A percentile compares a stretch with the other conserved stretches of the same genome.
These are phyloP conservation scores for Colletotrichum sp. DNA, from an alignment of 2,329 filamentous ascomycete genomes.

Conservation along the genomic window DNA sequence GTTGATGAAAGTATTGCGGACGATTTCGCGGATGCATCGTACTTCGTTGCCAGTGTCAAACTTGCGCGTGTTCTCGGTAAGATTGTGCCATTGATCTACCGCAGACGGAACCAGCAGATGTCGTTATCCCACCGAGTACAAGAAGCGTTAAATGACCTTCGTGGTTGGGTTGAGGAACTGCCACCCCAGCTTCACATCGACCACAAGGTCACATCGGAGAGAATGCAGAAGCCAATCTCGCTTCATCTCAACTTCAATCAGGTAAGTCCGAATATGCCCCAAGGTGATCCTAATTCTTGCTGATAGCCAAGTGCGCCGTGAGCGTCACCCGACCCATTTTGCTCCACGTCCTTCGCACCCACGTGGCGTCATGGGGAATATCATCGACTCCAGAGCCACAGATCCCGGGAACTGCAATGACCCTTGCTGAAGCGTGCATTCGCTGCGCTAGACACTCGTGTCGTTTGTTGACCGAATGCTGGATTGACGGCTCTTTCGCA, in stretches of 20 bases:
- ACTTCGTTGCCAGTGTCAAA: conserved; percentile 37
- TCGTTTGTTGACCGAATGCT: conserved; percentile 43
- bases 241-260: conserved; percentile 38
- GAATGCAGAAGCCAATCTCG: conserved; percentile 29
- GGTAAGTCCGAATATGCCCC: accelerated
- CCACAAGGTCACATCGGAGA: conserved; percentile 2
- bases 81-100: conserved; percentile 36
- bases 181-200: conserved; percentile 35
- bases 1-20: conserved; percentile 26
- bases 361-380: conserved; percentile 26
- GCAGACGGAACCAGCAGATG: conserved; percentile 28
- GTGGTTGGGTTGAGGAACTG: conserved; percentile 32
- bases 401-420: conserved; percentile 35
- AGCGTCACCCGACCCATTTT: conserved; percentile 37
- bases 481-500: conserved; percentile 50
- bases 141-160: conserved; percentile 31
- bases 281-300: accelerated
- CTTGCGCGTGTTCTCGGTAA: conserved; percentile 36
- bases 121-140: conserved; percentile 35
- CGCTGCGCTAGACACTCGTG: conserved; percentile 48
- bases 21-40: conserved; percentile 36
- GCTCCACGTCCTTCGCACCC: conserved; percentile 34
- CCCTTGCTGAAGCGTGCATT: conserved; percentile 47
- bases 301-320: conserved; percentile 31
- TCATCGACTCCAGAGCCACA: conserved; percentile 22